Conservation (phyloP, 1,139 yeast species). For the Protomyces arabidopsidicola region DNA sequence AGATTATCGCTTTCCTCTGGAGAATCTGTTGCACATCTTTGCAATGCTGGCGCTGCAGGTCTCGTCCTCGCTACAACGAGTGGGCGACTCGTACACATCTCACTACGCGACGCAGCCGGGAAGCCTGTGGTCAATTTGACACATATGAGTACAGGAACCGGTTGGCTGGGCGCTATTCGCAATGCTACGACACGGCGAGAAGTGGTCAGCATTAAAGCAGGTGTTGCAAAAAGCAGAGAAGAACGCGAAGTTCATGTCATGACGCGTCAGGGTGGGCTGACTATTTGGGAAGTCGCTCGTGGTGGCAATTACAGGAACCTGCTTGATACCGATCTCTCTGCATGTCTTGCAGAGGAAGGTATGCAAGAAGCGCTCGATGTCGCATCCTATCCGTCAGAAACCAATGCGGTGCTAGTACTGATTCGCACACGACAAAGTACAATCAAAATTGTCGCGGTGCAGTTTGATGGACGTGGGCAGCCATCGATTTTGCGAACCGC, state of each 20-base stretch:
- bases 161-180: conserved; percentile 29
- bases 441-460: not conserved
- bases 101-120: conserved; percentile 65
- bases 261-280: conserved; percentile 46
- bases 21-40: conserved; percentile 4
- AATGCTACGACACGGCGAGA: conserved; percentile 43
- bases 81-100: conserved; percentile 60
- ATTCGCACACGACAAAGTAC: not conserved
- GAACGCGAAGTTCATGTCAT: conserved; percentile 45
- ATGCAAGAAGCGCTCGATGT: conserved; percentile 16
- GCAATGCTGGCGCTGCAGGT: conserved; percentile 50
- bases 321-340: conserved; percentile 38
- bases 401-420: conserved; percentile 12
- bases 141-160: conserved; percentile 33
- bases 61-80: conserved; percentile 64
- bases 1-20: conserved; percentile 3
- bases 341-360: not conserved
- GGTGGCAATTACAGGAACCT: conserved; percentile 42
- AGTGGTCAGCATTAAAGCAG: conserved; percentile 58
- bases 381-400: conserved; percentile 10
- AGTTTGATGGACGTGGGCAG: conserved; percentile 34
- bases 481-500: conserved; percentile 49
- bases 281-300: conserved; percentile 49
- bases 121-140: conserved; percentile 45
- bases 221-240: conserved; percentile 53